Evolutionary conservation across 192 early-diverging fungal species (phyloP).

Genomic region (Coemansia sp.): DNA sequence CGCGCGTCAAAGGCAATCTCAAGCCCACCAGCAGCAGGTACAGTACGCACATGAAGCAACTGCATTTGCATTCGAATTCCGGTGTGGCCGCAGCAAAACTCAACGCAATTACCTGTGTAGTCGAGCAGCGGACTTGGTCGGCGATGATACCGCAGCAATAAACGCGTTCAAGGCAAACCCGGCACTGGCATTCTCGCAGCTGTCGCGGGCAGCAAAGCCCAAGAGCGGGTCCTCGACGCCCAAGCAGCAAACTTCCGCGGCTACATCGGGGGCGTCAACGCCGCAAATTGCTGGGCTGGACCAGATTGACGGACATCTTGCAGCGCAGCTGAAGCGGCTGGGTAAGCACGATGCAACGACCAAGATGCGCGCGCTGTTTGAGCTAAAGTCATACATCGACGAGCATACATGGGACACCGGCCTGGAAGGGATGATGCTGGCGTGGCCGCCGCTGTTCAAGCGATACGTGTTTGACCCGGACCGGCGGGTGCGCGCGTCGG

Average conservation of each 20-base stretch:
- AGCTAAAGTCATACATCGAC: conserved; percentile 61
- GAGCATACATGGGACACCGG: conserved; percentile 53
- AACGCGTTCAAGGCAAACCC: conserved; percentile 52
- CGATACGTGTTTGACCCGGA: conserved; percentile 67
- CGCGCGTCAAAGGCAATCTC: conserved; percentile 78
- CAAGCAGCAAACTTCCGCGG: too few relatives aligned
- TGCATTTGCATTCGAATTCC: neutral
- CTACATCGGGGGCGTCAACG: conserved; percentile 8
- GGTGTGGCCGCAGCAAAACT: conserved; percentile 1
- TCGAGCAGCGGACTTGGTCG: conserved; percentile 42
- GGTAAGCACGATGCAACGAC: conserved; percentile 85
- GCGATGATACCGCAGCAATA: conserved; percentile 31
- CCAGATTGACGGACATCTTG: conserved; percentile 57
- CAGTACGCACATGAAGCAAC: neutral
- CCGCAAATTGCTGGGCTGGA: conserved; percentile 32
- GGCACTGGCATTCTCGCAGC: conserved; percentile 64
- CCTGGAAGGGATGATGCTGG: conserved; percentile 38
- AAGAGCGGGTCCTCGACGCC: neutral
- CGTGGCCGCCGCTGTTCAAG: conserved; percentile 35
- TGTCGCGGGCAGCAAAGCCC: conserved; percentile 41
- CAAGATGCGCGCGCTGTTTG: conserved; percentile 80
- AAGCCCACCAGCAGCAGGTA: conserved; percentile 87
- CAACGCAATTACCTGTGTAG: conserved; percentile 5
- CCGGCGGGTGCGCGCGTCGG: conserved; percentile 71
- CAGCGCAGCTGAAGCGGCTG: conserved; percentile 78